Conservation (phyloP, 2,329 filamentous ascomycete genomes). For the Hyphodiscus sp. region DNA sequence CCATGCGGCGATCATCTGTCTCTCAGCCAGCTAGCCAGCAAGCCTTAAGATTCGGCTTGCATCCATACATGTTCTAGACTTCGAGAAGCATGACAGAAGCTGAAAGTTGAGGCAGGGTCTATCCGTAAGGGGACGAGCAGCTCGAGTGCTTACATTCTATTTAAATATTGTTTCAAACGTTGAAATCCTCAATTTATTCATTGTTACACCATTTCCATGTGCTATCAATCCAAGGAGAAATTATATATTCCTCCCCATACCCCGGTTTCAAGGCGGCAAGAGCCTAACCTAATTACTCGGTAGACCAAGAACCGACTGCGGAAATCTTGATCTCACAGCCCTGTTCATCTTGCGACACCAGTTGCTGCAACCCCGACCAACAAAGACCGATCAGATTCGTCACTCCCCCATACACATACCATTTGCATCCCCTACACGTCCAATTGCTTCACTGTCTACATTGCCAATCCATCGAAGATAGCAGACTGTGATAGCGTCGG, state of each 20-base stretch:
- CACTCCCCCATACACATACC: neutral
- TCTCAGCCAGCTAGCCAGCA: neutral
- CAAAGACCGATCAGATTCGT: neutral
- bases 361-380: neutral
- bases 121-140: neutral
- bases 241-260: neutral
- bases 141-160: neutral
- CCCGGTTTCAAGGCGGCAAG: neutral
- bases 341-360: neutral
- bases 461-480: neutral
- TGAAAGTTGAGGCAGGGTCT: neutral
- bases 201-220: neutral
- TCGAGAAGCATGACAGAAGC: neutral
- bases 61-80: neutral
- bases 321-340: neutral
- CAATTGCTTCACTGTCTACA: neutral
- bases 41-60: neutral
- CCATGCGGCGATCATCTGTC: slow-evolving; percentile 7
- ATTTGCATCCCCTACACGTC: neutral
- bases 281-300: neutral
- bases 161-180: neutral
- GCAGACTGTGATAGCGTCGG: neutral
- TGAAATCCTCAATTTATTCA: neutral
- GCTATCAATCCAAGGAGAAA: neutral
- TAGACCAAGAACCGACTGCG: neutral